phyloP scores from a whole-genome alignment of 495 filamentous ascomycete genomes.

The Penicillium psychrofluorescens region DNA sequence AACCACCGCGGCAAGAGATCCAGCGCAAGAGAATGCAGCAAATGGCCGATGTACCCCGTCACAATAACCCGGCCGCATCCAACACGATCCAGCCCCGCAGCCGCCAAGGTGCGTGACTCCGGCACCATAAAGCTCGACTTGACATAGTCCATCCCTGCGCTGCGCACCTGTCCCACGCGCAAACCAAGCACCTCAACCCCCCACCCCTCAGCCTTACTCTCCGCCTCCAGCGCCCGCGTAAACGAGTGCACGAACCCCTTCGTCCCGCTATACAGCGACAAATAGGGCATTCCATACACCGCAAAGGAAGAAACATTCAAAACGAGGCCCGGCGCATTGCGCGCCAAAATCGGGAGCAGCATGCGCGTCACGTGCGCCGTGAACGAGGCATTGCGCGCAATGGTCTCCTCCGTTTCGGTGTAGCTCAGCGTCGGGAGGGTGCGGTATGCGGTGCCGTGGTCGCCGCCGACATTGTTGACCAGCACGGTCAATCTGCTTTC shows the following conservation, averaged over 20 bases:
- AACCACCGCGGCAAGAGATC: conserved; percentile 13
- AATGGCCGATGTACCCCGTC: conserved; percentile 24
- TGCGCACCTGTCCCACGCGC: conserved; percentile 17
- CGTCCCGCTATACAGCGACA: conserved; percentile 24
- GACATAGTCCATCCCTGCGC: conserved; percentile 12
- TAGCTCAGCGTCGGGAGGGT: conserved; percentile 4
- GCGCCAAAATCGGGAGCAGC: conserved; percentile 25
- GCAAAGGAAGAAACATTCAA: conserved; percentile 36
- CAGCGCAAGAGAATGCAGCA: conserved; percentile 14
- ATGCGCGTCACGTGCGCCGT: conserved; percentile 34
- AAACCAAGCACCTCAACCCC: conserved; percentile 23
- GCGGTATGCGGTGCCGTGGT: not conserved
- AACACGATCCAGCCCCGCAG: conserved; percentile 21
- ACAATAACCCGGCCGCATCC: conserved; percentile 20
- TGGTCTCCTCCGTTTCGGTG: conserved; percentile 15
- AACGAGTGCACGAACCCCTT: conserved; percentile 33
- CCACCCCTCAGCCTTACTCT: conserved; percentile 15
- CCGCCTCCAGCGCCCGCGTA: conserved; percentile 20
- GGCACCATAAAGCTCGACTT: conserved; percentile 14
- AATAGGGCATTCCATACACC: conserved; percentile 25
- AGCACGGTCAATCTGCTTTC: conserved; percentile 26
- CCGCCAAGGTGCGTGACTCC: conserved; percentile 12
- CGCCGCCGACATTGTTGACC: conserved; percentile 45
- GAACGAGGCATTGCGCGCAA: conserved; percentile 33
- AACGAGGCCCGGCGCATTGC: conserved; percentile 24